These are phyloP conservation scores for Vachellia collinsii DNA, from an alignment of 306 rosid species.

Conservation along the genomic window DNA sequence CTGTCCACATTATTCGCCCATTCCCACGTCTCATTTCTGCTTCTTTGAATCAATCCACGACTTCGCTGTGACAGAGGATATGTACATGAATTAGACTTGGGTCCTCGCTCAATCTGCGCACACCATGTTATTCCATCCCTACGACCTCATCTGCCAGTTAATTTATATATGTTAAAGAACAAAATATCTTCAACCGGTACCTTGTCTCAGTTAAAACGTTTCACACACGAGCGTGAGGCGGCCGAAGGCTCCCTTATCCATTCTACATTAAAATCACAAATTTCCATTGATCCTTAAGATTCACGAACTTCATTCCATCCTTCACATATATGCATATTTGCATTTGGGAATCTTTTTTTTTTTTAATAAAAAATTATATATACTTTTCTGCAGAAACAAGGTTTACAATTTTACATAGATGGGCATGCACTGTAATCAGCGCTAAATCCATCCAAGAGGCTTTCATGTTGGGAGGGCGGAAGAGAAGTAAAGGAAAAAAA, in stretches of 20 bases:
- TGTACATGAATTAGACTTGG: not conserved
- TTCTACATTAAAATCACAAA: constrained; percentile 39
- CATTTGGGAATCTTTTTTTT: constrained; percentile 6
- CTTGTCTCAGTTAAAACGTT: not conserved
- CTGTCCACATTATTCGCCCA: not conserved
- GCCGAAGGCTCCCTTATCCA: constrained; percentile 16
- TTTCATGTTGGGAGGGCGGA: constrained; percentile 41
- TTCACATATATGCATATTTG: constrained; percentile 16
- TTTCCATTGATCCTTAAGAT: constrained; percentile 43
- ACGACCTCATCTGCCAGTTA: not conserved
- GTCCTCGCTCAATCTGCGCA: not conserved
- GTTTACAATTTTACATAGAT: constrained; percentile 28
- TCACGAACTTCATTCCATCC: not conserved
- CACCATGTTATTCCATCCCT: not conserved
- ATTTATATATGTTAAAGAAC: not conserved
- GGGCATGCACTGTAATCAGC: constrained; percentile 30
- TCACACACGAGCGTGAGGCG: not conserved
- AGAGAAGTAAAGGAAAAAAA: not conserved
- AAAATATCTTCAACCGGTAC: not conserved
- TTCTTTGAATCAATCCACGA: not conserved
- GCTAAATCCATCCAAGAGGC: constrained; percentile 19
- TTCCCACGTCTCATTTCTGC: not conserved
- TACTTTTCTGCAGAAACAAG: constrained; percentile 33
- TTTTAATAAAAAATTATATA: not conserved
- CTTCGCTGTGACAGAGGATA: not conserved